Percentiles rank a stretch among this genome's conserved stretches.
Evolutionary conservation across 306 rosid genomes (phyloP).

Genomic region (Acacia acuminata): DNA sequence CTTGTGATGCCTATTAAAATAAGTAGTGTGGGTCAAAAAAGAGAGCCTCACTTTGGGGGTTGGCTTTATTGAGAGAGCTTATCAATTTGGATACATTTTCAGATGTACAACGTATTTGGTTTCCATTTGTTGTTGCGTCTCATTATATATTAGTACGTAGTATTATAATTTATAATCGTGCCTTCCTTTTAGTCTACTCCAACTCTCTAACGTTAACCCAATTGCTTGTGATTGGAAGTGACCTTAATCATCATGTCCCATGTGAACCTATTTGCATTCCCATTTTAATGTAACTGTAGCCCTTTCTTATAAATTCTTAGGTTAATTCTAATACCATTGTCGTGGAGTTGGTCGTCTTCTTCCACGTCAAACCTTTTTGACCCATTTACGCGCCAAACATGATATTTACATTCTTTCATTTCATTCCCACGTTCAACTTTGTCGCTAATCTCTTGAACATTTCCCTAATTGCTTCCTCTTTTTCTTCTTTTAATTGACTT

Average conservation of each 20-base stretch:
- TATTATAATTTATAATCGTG: neutral
- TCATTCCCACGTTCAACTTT: neutral
- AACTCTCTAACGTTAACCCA: neutral
- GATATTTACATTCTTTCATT: neutral
- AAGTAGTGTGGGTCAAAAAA: slow-evolving; percentile 26
- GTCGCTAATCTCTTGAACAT: neutral
- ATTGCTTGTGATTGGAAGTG: neutral
- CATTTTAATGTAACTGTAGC: neutral
- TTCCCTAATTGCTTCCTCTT: neutral
- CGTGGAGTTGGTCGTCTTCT: neutral
- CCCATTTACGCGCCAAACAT: neutral
- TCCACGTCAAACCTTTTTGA: neutral
- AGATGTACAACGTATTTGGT: slow-evolving; percentile 2
- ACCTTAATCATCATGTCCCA: neutral
- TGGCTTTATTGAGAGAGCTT: neutral
- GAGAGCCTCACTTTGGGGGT: neutral
- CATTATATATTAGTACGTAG: no score
- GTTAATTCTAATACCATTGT: neutral
- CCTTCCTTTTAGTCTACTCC: neutral
- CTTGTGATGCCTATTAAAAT: neutral
- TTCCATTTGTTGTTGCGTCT: neutral
- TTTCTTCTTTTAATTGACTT: no score
- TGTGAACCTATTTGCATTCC: neutral
- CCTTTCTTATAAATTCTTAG: neutral
- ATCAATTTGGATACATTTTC: slow-evolving; percentile 3